phyloP scores from a whole-genome alignment of 345 rosid species.

The Gossypium raimondii region DNA sequence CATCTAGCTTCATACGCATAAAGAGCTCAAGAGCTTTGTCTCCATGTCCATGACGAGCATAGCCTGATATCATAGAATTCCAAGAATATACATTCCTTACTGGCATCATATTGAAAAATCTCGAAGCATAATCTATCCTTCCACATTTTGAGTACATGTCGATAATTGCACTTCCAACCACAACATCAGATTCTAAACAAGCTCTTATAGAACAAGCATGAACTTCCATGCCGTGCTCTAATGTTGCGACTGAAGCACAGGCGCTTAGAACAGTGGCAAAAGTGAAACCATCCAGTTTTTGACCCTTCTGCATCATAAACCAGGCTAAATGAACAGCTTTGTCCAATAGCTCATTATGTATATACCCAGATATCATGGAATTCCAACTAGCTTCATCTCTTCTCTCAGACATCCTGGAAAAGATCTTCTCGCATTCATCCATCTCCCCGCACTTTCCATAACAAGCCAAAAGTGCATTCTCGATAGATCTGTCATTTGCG shows the following conservation, averaged over 20 bases:
- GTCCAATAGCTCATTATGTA: slow-evolving; percentile 62
- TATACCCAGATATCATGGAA: slow-evolving; percentile 84
- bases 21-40: slow-evolving; percentile 64
- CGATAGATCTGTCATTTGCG: slow-evolving; percentile 49
- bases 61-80: slow-evolving; percentile 92
- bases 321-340: slow-evolving; percentile 82
- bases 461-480: slow-evolving; percentile 77
- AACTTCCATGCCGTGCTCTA: slow-evolving; percentile 91
- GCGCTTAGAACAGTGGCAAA: slow-evolving; percentile 95
- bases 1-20: slow-evolving; percentile 53
- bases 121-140: slow-evolving; percentile 79
- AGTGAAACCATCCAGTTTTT: slow-evolving; percentile 66
- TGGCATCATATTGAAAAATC: slow-evolving; percentile 65
- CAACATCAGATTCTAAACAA: slow-evolving; percentile 74
- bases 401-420: slow-evolving; percentile 70
- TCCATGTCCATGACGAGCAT: slow-evolving; percentile 85
- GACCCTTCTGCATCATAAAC: slow-evolving; percentile 73
- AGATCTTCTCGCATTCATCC: slow-evolving; percentile 68
- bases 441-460: slow-evolving; percentile 85
- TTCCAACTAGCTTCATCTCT: slow-evolving; percentile 83
- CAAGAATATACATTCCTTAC: slow-evolving; percentile 80
- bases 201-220: slow-evolving; percentile 80
- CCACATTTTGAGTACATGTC: slow-evolving; percentile 99
- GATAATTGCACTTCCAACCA: slow-evolving; percentile 84
- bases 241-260: slow-evolving; percentile 84